Evolutionary conservation across 2,329 filamentous ascomycete species (phyloP), one percentile per base, ranked within the genome.

Genomic region (Verticillium zaregamsianum): DNA sequence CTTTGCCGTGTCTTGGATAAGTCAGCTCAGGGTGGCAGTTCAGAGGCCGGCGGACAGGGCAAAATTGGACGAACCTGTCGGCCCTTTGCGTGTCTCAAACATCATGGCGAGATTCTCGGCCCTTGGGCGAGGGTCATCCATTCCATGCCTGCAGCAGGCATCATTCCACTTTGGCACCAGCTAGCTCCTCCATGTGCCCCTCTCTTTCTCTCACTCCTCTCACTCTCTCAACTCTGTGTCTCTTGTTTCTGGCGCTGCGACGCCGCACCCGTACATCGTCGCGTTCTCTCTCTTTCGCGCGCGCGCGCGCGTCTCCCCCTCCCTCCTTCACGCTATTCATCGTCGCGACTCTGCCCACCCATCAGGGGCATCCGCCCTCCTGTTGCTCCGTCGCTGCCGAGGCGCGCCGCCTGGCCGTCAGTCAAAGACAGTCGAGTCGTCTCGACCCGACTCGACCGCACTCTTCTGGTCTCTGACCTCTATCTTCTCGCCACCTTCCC

Each of bases 11-110:
- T 49, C 20, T 56, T 56, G 55, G 14, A 56, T 56, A n/a, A 25
- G 45, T 49, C 45, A 23, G 45, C 45, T 25, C 45, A 5, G 20
- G 12, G n/a, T n/a, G 45, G 9, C 45, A 9, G 8, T 7, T 23
- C 17, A 17, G n/a, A 45, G 39, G 39, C 39, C 45, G 3, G 45
- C n/a, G 45, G 45, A 20, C 20, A 49, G 9, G 57, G 58, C 31
- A 39, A 54, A 31, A 59, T 55, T 59, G 58, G 52, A 37, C 45
- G 52, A 55, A 39, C 25, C 35, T 52, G 35, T 57, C 59, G 59
- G 59, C 33, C 49, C 54, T 60, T 56, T 60, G 59, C 20, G 11
- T 60, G 59, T 60, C 59, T 60, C 33, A 60, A 60, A 60, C 33
- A 56, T 25, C 28, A 32, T 56, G 59, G 59, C 59, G 59, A 60